phyloP scores from a whole-genome alignment of 2,329 filamentous ascomycete species.

The Fusarium nematophilum region DNA sequence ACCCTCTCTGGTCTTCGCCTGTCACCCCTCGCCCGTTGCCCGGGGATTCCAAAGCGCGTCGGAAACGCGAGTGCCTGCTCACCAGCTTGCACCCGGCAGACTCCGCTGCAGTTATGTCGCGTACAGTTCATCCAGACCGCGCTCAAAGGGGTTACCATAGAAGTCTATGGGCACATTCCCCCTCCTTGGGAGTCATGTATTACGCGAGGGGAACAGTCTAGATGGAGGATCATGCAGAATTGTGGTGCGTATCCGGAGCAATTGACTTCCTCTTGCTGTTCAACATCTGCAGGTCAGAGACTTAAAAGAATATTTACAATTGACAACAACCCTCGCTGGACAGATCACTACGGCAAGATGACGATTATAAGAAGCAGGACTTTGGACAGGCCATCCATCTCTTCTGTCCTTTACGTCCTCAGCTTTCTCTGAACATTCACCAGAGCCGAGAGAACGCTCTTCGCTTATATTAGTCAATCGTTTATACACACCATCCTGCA shows the following conservation, averaged over 20 bases:
- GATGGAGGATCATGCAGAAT: background rate
- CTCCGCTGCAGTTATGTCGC: background rate
- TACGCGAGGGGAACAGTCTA: constrained; percentile 3
- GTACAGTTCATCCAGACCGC: constrained; percentile 7
- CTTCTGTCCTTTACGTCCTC: constrained; percentile 2
- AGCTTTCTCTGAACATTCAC: constrained; percentile 16
- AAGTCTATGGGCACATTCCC: constrained; percentile 16
- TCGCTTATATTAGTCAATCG: constrained; percentile 15
- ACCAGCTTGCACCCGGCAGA: constrained; percentile 1
- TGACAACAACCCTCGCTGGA: constrained; percentile 1
- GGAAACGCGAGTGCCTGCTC: background rate
- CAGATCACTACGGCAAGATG: constrained; percentile 2
- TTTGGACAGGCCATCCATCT: background rate
- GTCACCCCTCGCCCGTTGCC: background rate
- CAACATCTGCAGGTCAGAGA: constrained; percentile 16
- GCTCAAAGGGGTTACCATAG: constrained; percentile 6
- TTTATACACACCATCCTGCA: constrained; percentile 9
- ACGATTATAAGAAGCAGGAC: constrained; percentile 29
- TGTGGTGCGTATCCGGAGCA: background rate
- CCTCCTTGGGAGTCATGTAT: background rate
- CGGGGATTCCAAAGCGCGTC: constrained; percentile 4
- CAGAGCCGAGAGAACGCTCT: constrained; percentile 14
- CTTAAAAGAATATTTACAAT: background rate
- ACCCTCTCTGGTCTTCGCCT: constrained; percentile 5
- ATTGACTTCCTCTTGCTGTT: constrained; percentile 14